A percentile compares a stretch with the other conserved stretches of the same genome.
Evolutionary conservation across 208 protist genomes (phyloP).

Genomic region (Dictyostelium gargantuum): DNA sequence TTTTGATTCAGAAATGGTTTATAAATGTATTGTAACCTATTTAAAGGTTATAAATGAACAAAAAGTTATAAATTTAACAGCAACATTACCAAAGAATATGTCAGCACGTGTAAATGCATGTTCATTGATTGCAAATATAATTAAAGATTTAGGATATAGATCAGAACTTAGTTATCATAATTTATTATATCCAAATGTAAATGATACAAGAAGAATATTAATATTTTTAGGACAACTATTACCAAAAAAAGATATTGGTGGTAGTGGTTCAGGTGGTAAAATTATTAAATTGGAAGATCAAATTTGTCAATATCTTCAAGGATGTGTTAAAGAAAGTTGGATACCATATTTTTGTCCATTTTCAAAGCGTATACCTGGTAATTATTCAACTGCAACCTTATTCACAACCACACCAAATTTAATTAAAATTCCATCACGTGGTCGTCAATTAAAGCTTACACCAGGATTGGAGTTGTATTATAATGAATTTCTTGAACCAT

Average conservation of each 20-base stretch:
- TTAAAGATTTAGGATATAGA: constrained; percentile 61
- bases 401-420: neutral
- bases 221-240: constrained; percentile 60
- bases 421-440: neutral
- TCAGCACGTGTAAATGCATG: constrained; percentile 33
- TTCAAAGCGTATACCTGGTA: constrained; percentile 27
- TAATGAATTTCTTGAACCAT: constrained; percentile 6
- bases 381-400: constrained; percentile 3
- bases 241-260: constrained; percentile 41
- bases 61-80: constrained; percentile 29
- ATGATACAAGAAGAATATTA: constrained; percentile 63
- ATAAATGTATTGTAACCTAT: constrained; percentile 27
- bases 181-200: constrained; percentile 74
- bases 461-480: constrained; percentile 67
- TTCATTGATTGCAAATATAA: constrained; percentile 6
- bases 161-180: constrained; percentile 75
- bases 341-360: constrained; percentile 63
- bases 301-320: constrained; percentile 47
- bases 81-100: constrained; percentile 62
- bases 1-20: constrained; percentile 49
- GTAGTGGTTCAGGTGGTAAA: neutral
- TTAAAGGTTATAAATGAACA: constrained; percentile 28
- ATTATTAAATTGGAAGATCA: neutral
- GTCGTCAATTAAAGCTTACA: constrained; percentile 3
- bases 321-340: constrained; percentile 56